Conservation (phyloP, 352 stramenopile genomes). For the Phytophthora lateralis region DNA sequence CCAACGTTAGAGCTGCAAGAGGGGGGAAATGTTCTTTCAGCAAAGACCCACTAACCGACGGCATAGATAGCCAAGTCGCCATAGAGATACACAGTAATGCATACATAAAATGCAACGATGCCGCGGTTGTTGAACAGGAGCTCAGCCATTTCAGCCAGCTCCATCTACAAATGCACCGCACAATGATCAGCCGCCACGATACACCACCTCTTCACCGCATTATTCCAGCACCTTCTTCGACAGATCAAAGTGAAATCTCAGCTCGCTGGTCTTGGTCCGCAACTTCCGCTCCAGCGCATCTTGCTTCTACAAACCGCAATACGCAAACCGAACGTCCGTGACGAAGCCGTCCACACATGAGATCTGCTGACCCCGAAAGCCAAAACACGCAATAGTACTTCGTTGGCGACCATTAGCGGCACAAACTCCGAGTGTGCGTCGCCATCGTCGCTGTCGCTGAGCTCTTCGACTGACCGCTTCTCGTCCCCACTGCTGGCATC, state of each 20-base stretch:
- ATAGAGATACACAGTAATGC: slow-evolving; percentile 84
- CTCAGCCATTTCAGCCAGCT: slow-evolving; percentile 85
- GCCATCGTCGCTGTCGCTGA: slow-evolving; percentile 41
- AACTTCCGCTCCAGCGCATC: slow-evolving; percentile 61
- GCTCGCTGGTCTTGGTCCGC: slow-evolving; percentile 35
- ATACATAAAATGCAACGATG: slow-evolving; percentile 80
- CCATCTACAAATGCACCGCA: slow-evolving; percentile 53
- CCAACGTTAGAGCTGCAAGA: slow-evolving; percentile 1
- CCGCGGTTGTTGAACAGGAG: slow-evolving; percentile 71
- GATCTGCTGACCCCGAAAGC: slow-evolving; percentile 10
- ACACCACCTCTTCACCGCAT: background rate
- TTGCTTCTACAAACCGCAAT: slow-evolving; percentile 47
- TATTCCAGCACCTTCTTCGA: slow-evolving; percentile 63
- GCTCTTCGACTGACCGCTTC: slow-evolving; percentile 33
- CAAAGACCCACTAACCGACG: slow-evolving; percentile 59
- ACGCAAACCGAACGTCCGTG: slow-evolving; percentile 20
- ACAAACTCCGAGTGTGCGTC: slow-evolving; percentile 73
- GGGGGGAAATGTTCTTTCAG: background rate
- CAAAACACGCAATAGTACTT: slow-evolving; percentile 54
- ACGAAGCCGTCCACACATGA: slow-evolving; percentile 28
- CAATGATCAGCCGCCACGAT: background rate
- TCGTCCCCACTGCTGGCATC: slow-evolving; percentile 26
- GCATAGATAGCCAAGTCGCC: slow-evolving; percentile 89
- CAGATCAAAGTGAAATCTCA: slow-evolving; percentile 68
- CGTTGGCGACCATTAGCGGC: slow-evolving; percentile 73